Percentiles rank a stretch among this genome's conserved stretches.
phyloP scores from a whole-genome alignment of 768 basidiomycete species.

The Kwoniella mangroviensis region DNA sequence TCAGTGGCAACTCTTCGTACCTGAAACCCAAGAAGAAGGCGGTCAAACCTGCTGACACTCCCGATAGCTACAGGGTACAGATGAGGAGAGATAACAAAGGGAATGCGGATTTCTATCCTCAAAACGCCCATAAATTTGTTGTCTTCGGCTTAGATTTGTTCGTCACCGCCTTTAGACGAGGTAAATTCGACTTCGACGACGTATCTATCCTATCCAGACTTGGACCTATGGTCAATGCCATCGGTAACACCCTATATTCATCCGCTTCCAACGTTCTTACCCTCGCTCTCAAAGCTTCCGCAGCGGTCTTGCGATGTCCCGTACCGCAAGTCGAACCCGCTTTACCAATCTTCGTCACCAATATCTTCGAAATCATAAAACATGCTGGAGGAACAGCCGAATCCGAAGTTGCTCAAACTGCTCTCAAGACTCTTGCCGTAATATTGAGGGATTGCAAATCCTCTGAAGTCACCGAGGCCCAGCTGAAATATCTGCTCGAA shows the following conservation, averaged over 20 bases:
- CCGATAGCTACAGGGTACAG: slow-evolving; percentile 75
- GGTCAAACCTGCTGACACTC: slow-evolving; percentile 55
- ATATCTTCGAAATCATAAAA: slow-evolving; percentile 80
- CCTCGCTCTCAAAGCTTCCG: slow-evolving; percentile 76
- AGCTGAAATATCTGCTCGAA: slow-evolving; percentile 83
- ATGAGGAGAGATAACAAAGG: slow-evolving; percentile 68
- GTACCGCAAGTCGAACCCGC: slow-evolving; percentile 74
- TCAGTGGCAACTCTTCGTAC: slow-evolving; percentile 88
- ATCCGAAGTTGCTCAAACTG: slow-evolving; percentile 84
- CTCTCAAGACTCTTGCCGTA: slow-evolving; percentile 80
- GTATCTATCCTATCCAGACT: slow-evolving; percentile 74
- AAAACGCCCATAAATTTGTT: slow-evolving; percentile 90
- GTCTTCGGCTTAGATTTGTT: slow-evolving; percentile 90
- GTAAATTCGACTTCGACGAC: slow-evolving; percentile 83
- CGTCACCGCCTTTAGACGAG: slow-evolving; percentile 80
- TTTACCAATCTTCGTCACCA: slow-evolving; percentile 78
- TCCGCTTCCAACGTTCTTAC: slow-evolving; percentile 73
- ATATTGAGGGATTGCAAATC: slow-evolving; percentile 87
- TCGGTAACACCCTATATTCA: slow-evolving; percentile 92
- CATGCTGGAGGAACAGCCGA: slow-evolving; percentile 78
- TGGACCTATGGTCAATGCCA: slow-evolving; percentile 79
- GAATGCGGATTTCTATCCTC: slow-evolving; percentile 72
- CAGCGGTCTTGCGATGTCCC: slow-evolving; percentile 82
- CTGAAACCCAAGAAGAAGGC: slow-evolving; percentile 65
- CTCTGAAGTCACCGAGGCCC: slow-evolving; percentile 83